These are phyloP conservation scores for Sporothrix pseudoabietina DNA, from an alignment of 2,329 filamentous ascomycete genomes.

Conservation along the genomic window DNA sequence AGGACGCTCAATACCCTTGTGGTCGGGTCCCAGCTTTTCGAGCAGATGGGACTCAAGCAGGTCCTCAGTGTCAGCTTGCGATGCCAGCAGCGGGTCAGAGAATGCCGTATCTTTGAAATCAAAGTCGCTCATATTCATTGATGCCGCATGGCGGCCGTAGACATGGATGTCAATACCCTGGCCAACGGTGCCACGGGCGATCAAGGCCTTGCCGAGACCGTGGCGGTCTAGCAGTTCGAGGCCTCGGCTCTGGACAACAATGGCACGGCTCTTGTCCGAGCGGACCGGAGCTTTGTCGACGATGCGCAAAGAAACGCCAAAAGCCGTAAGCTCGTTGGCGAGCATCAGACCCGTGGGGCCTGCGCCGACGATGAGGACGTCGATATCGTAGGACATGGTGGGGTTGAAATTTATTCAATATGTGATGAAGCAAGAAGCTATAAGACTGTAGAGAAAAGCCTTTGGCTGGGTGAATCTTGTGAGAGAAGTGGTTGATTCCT, in stretches of 20 bases:
- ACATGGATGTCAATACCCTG: constrained; percentile 45
- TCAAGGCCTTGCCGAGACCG: constrained; percentile 42
- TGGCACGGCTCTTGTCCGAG: constrained; percentile 46
- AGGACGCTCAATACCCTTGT: constrained; percentile 42
- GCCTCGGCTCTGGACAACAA: constrained; percentile 53
- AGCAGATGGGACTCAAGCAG: constrained; percentile 47
- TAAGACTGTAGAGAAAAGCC: neutral
- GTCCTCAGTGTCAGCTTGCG: constrained; percentile 37
- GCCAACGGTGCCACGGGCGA: constrained; percentile 44
- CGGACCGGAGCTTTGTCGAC: constrained; percentile 43
- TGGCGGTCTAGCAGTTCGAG: constrained; percentile 55
- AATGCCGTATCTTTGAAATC: constrained; percentile 34
- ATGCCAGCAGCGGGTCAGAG: constrained; percentile 35
- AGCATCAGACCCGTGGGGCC: constrained; percentile 50
- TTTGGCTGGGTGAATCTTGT: too few species aligned
- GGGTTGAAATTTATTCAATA: neutral
- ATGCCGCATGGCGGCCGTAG: constrained; percentile 40
- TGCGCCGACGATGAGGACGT: constrained; percentile 50
- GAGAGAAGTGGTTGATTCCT: neutral
- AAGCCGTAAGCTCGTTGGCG: constrained; percentile 44
- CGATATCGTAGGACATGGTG: constrained; percentile 23
- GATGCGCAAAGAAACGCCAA: constrained; percentile 43
- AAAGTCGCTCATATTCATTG: constrained; percentile 39
- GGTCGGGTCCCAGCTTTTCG: constrained; percentile 36
- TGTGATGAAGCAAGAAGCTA: neutral